Evolutionary conservation across 164 flowering plant species (phyloP).

Genomic region (Berberis vulgaris): DNA sequence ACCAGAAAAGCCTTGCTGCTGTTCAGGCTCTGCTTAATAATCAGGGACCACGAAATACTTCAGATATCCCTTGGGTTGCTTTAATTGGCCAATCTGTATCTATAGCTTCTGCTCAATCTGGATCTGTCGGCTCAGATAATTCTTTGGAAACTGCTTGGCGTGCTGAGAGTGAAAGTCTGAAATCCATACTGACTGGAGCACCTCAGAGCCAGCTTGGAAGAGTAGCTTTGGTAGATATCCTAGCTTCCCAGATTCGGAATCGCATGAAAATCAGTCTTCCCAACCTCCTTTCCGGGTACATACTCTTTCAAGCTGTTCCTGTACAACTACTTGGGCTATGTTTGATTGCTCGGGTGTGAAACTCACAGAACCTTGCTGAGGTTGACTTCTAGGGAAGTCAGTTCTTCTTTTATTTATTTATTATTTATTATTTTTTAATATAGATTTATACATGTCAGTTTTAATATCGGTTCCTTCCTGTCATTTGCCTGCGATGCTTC

Average conservation of each 20-base stretch:
- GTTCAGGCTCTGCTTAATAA: constrained; percentile 87
- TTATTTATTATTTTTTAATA: too few relatives aligned
- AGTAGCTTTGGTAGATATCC: constrained; percentile 82
- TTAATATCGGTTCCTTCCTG: too few relatives aligned
- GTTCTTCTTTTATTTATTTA: too few relatives aligned
- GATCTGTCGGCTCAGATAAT: constrained; percentile 71
- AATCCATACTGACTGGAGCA: constrained; percentile 79
- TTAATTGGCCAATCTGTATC: constrained; percentile 96
- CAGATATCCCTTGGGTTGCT: constrained; percentile 96
- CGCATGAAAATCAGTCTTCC: constrained; percentile 97
- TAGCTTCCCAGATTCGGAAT: constrained; percentile 82
- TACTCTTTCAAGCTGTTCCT: not conserved
- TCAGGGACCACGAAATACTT: constrained; percentile 89
- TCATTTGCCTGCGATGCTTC: too few relatives aligned
- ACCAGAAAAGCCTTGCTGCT: constrained; percentile 87
- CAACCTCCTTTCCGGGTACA: constrained; percentile 88
- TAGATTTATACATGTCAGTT: too few relatives aligned
- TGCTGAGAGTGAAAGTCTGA: constrained; percentile 94
- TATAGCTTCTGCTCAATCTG: constrained; percentile 88
- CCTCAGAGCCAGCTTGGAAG: constrained; percentile 95
- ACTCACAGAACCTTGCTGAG: too few relatives aligned
- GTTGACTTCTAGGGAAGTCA: too few relatives aligned
- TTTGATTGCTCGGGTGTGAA: too few relatives aligned
- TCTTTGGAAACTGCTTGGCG: constrained; percentile 98
- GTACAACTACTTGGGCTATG: too few relatives aligned